Evolutionary conservation across 139 green algal genomes (phyloP), one percentile per base, ranked within the genome.

Genomic region (Zygnema circumcarinatum): DNA sequence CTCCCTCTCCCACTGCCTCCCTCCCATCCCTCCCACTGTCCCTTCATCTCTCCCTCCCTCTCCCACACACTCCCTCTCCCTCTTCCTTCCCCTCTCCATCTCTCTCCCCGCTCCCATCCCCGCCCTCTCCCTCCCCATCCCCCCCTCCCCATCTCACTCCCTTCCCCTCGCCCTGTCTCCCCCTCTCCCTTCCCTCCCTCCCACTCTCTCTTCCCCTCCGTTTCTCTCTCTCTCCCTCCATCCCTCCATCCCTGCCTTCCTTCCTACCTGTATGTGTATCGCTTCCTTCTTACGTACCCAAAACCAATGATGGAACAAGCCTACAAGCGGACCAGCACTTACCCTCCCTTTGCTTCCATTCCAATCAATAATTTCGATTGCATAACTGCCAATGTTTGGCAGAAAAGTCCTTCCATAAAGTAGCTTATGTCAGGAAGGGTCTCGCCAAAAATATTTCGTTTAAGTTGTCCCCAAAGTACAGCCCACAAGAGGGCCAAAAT

Each of bases 261-360:
- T 20, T 79, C 41, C 38, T 54, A 21, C 21, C 76, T 21, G 20
- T 29, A 29, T 22, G n/a, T 52, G n/a, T 54, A 16, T 31, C 76
- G 29, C 38, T 79, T 31, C 76, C 74, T 38, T 38, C 22, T 84
- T n/a, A n/a, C n/a, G n/a, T n/a, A n/a, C n/a, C n/a, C n/a, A n/a
- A n/a, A n/a, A n/a, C n/a, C n/a, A n/a, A n/a, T n/a, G n/a, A n/a
- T n/a, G n/a, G n/a, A n/a, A n/a, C n/a, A n/a, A n/a, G n/a, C n/a
- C n/a, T n/a, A n/a, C n/a, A n/a, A n/a, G n/a, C n/a, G n/a, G n/a
- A n/a, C n/a, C n/a, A n/a, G n/a, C n/a, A n/a, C n/a, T n/a, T n/a
- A n/a, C n/a, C n/a, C n/a, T n/a, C n/a, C n/a, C n/a, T n/a, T n/a
- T n/a, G n/a, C n/a, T n/a, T n/a, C n/a, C n/a, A n/a, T n/a, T n/a